Percentiles rank a stretch among this genome's conserved stretches.
Conservation (phyloP, 176 grass and related monocot genomes). For the Ananas comosus region DNA sequence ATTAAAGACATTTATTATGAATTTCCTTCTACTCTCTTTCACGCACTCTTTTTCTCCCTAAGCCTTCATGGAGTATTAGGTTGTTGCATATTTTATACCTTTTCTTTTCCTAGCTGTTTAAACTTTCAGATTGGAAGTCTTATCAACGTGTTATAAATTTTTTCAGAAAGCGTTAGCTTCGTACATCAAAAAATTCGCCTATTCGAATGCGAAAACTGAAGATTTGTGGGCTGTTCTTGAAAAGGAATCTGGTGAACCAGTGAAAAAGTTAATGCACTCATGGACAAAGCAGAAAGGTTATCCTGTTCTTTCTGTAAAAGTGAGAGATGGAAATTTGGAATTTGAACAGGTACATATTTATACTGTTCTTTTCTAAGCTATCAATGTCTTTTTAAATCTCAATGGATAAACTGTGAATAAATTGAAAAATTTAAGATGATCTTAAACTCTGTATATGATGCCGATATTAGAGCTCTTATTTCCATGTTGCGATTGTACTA, state of each 20-base stretch:
- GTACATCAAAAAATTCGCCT: slow-evolving; percentile 75
- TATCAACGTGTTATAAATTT: slow-evolving; percentile 18
- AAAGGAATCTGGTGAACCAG: slow-evolving; percentile 82
- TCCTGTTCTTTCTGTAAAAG: slow-evolving; percentile 63
- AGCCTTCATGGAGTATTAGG: not conserved
- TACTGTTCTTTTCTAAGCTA: not conserved
- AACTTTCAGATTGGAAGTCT: not conserved
- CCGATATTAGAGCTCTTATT: too few relatives aligned
- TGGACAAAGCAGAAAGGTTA: slow-evolving; percentile 99
- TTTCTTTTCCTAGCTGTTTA: not conserved
- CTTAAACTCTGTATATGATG: too few relatives aligned
- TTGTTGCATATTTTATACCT: not conserved
- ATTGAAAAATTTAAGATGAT: too few relatives aligned
- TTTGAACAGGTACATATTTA: slow-evolving; percentile 53
- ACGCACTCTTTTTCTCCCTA: not conserved
- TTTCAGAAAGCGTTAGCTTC: slow-evolving; percentile 74
- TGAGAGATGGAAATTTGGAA: slow-evolving; percentile 54
- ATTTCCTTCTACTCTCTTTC: not conserved
- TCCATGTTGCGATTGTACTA: too few relatives aligned
- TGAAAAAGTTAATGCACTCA: slow-evolving; percentile 76
- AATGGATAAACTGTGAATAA: not conserved
- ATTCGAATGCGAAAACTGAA: slow-evolving; percentile 96
- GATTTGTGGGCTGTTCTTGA: slow-evolving; percentile 92
- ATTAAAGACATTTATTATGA: not conserved
- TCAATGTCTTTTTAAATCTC: not conserved